Conservation (phyloP, 2,329 filamentous ascomycete genomes). For the Fusarium abutilonis region DNA sequence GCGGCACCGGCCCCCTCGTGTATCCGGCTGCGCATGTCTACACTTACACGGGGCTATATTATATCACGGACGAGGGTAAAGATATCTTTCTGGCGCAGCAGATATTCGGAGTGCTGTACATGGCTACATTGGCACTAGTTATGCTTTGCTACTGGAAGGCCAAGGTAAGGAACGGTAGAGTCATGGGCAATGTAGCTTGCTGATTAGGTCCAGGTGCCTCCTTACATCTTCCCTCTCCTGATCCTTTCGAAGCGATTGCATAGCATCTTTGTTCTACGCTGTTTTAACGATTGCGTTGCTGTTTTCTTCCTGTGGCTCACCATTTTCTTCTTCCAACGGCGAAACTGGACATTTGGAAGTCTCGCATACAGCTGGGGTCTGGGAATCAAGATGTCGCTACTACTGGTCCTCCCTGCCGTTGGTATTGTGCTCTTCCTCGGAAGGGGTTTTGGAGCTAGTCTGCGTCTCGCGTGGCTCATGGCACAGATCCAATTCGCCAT, state of each 20-base stretch:
- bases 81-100: slow-evolving; percentile 85
- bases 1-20: slow-evolving; percentile 90
- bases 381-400: slow-evolving; percentile 93
- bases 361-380: slow-evolving; percentile 80
- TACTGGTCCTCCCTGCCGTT: slow-evolving; percentile 84
- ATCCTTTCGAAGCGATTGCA: slow-evolving; percentile 91
- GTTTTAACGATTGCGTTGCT: slow-evolving; percentile 96
- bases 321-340: slow-evolving; percentile 80
- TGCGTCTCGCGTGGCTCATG: slow-evolving; percentile 77
- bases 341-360: slow-evolving; percentile 77
- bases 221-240: slow-evolving; percentile 86
- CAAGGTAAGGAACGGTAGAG: slow-evolving; percentile 59
- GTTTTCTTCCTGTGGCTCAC: slow-evolving; percentile 83
- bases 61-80: slow-evolving; percentile 77
- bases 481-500: slow-evolving; percentile 78
- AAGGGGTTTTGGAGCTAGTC: slow-evolving; percentile 70
- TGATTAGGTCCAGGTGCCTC: slow-evolving; percentile 68
- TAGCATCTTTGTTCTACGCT: slow-evolving; percentile 89
- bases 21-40: slow-evolving; percentile 96
- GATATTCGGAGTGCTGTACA: slow-evolving; percentile 82
- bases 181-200: neutral
- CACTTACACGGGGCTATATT: slow-evolving; percentile 83
- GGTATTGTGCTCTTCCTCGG: slow-evolving; percentile 79
- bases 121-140: slow-evolving; percentile 78
- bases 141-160: slow-evolving; percentile 83